phyloP scores from a whole-genome alignment of 2,329 filamentous ascomycete genomes.

The Thelonectria discophora region DNA sequence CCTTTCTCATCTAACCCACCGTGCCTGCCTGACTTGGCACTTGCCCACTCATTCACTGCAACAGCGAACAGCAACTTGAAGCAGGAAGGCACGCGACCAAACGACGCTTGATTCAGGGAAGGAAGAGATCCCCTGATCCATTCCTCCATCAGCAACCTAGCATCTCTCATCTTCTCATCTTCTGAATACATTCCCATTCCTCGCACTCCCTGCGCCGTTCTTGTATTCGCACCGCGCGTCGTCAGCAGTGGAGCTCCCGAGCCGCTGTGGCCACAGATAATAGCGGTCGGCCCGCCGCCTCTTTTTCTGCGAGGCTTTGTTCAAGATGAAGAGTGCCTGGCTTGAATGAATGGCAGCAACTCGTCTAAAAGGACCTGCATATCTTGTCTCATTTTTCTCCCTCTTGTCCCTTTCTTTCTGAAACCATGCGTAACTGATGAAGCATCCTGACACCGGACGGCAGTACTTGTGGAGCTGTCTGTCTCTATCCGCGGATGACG shows the following conservation, averaged over 20 bases:
- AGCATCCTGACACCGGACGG: too few species aligned
- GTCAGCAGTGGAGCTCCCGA: slow-evolving; percentile 11
- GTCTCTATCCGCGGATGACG: slow-evolving; percentile 4
- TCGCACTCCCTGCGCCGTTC: neutral
- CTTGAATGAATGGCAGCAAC: neutral
- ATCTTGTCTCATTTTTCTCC: neutral
- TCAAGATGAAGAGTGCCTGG: slow-evolving; percentile 16
- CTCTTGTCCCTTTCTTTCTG: neutral
- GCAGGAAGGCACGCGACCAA: slow-evolving; percentile 14
- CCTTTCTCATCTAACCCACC: too few species aligned
- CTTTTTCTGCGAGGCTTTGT: neutral
- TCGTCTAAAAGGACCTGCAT: too few species aligned
- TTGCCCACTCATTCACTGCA: neutral
- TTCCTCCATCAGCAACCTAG: too few species aligned
- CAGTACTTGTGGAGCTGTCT: too few species aligned
- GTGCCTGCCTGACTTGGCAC: too few species aligned
- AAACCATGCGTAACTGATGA: neutral
- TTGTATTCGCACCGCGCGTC: slow-evolving; percentile 4
- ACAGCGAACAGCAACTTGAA: neutral
- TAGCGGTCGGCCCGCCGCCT: neutral
- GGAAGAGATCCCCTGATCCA: neutral
- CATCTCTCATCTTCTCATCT: neutral
- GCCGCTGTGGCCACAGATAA: neutral
- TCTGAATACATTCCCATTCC: neutral
- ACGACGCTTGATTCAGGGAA: neutral